Base-by-base conservation (phyloP, 495 filamentous ascomycete genomes). In the Wilcoxina mikolae region DNA sequence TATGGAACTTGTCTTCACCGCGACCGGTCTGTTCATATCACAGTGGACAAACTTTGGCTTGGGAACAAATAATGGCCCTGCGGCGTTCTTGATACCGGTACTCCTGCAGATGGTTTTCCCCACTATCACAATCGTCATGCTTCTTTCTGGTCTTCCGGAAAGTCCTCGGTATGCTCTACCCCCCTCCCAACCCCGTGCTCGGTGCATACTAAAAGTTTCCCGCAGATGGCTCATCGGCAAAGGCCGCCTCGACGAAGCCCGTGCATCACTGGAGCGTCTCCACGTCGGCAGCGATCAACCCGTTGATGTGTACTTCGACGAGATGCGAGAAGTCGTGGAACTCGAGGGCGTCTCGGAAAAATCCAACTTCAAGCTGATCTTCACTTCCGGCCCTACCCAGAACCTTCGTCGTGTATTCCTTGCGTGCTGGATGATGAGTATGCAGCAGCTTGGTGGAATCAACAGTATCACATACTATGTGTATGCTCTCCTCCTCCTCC, bases 371-470 rank as follows among this genome's bases (percentile, higher is more conserved):
- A 68, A 60, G 45, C 69, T 70, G 38, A 66, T 74, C 2, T 55
- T 73, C 22, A 72, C 71, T 23, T 66, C 68, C 23, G 72, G 72
- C 42, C 68, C 67, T 38, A 67, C 67, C 22, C 72, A 74, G 53
- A 71, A 74, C 51, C 62, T 74, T 54, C 71, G 71, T 27, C 71
- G 71, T 3, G 64, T 72, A 51, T 59, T 68, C 4, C 64, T 72
- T 28, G 64, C 62, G 27, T 69, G 47, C 26, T 28, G 47, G 23
- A 50, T 50, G 47, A 28, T 50, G 23, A 29, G 22, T 28, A 50
- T 50, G 47, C 47, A 50, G 23, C 47, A 50, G 15, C 47, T 50
- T 28, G 15, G 15, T 12, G 47, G 47, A 2, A 24, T 50, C 4
- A 50, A 50, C 26, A 15, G 11, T 1, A 50, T 50, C 10, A 50